Evolutionary conservation across 164 flowering plant genomes (phyloP).

Genomic region (Liquidambar formosana): DNA sequence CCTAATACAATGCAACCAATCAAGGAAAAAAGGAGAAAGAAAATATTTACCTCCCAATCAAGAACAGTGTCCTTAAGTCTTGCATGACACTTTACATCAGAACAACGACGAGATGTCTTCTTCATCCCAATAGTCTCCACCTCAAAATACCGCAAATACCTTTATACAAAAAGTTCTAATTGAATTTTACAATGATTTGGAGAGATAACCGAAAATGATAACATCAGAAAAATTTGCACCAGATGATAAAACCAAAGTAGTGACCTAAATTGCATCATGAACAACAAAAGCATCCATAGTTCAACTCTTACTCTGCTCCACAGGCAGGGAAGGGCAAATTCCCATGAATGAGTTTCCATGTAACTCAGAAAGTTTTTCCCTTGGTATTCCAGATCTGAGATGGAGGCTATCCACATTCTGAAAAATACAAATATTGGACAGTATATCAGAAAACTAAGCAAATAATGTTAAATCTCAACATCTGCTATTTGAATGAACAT

Average conservation of each 20-base stretch:
- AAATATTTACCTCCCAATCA: conserved; percentile 88
- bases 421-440: conserved; percentile 11
- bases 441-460: neutral
- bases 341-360: conserved; percentile 99
- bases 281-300: neutral
- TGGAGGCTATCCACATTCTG: conserved; percentile 98
- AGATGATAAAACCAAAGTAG: no score
- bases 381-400: conserved; percentile 94
- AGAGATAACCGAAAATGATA: no score
- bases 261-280: no score
- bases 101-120: conserved; percentile 86
- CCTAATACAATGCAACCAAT: conserved; percentile 1
- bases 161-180: conserved; percentile 20
- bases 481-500: neutral
- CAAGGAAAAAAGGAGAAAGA: neutral
- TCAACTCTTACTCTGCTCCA: conserved; percentile 75
- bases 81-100: conserved; percentile 56
- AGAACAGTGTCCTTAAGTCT: conserved; percentile 91
- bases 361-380: conserved; percentile 90
- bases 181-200: no score
- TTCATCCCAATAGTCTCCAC: conserved; percentile 96
- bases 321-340: conserved; percentile 76
- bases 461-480: no score
- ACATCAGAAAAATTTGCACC: no score
- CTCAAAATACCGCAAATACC: conserved; percentile 95